Percentiles rank a stretch among this genome's conserved stretches.
phyloP scores from a whole-genome alignment of 768 basidiomycete genomes.

The Collybiopsis confluens region DNA sequence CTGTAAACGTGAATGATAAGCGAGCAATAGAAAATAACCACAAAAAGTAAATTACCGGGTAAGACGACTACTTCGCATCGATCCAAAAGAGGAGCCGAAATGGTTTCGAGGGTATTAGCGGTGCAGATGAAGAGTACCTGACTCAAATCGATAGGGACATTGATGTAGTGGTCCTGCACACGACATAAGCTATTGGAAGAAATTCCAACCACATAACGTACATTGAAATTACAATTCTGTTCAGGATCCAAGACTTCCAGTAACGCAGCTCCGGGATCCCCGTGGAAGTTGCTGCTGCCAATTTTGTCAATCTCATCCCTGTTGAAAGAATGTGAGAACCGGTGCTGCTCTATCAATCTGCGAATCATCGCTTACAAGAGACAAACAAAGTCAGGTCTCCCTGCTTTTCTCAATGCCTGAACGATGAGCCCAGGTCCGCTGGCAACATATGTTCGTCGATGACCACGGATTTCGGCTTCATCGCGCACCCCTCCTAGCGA shows the following conservation, averaged over 20 bases:
- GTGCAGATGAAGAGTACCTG: slow-evolving; percentile 93
- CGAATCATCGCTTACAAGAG: slow-evolving; percentile 47
- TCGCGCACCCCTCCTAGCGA: slow-evolving; percentile 90
- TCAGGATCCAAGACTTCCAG: slow-evolving; percentile 94
- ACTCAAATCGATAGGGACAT: slow-evolving; percentile 82
- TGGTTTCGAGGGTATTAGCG: slow-evolving; percentile 85
- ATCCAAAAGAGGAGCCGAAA: slow-evolving; percentile 82
- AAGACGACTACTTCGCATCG: slow-evolving; percentile 86
- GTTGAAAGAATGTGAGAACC: neutral
- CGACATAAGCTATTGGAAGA: neutral
- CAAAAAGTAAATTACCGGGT: slow-evolving; percentile 42
- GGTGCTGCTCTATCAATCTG: slow-evolving; percentile 22
- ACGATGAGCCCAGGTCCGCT: slow-evolving; percentile 82
- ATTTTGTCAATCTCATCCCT: slow-evolving; percentile 93
- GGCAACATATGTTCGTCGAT: slow-evolving; percentile 86
- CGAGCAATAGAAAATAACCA: neutral
- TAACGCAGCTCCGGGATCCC: slow-evolving; percentile 87
- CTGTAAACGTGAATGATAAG: slow-evolving; percentile 22
- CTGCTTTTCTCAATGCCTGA: slow-evolving; percentile 82
- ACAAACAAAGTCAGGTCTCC: slow-evolving; percentile 75
- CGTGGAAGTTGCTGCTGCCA: slow-evolving; percentile 83
- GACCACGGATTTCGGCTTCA: slow-evolving; percentile 81
- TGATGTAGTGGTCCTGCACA: slow-evolving; percentile 83
- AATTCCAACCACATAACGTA: slow-evolving; percentile 23
- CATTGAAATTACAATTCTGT: slow-evolving; percentile 82